Evolutionary conservation across 192 early-diverging fungal species (phyloP).

Genomic region (Lobosporangium transversale): DNA sequence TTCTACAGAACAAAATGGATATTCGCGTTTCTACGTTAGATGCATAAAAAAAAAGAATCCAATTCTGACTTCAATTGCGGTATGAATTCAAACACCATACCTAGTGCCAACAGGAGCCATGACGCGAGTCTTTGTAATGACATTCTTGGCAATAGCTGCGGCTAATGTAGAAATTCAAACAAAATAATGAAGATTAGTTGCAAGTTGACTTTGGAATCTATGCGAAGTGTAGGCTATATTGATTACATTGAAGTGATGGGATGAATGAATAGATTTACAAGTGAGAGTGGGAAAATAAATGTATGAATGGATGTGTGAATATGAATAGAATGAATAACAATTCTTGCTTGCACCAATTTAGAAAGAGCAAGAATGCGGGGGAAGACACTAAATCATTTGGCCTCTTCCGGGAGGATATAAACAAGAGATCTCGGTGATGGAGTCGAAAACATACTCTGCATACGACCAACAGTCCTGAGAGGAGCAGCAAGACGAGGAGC

Average conservation of each 20-base stretch:
- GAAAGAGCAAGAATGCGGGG: slow-evolving; percentile 7
- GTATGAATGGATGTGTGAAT: background rate
- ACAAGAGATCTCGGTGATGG: background rate
- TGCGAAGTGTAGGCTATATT: background rate
- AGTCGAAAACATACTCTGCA: slow-evolving; percentile 34
- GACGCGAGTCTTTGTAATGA: slow-evolving; percentile 26
- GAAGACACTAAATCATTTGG: slow-evolving; percentile 1
- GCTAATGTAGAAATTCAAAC: slow-evolving; percentile 6
- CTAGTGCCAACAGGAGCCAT: slow-evolving; percentile 49
- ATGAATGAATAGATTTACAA: background rate
- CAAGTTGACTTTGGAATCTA: background rate
- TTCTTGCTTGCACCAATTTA: no score
- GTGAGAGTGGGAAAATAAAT: background rate
- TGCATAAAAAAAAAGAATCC: background rate
- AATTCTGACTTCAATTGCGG: no score
- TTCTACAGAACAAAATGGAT: slow-evolving; percentile 14
- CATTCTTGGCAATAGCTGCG: slow-evolving; percentile 27
- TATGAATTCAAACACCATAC: no score
- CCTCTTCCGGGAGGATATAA: background rate
- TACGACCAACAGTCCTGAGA: slow-evolving; percentile 31
- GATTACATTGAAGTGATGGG: background rate
- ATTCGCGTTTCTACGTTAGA: background rate
- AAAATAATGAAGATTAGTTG: background rate
- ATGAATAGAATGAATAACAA: no score
- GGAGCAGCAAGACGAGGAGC: slow-evolving; percentile 43